phyloP scores from a whole-genome alignment of 306 rosid genomes.

The Dryas alaskensis region DNA sequence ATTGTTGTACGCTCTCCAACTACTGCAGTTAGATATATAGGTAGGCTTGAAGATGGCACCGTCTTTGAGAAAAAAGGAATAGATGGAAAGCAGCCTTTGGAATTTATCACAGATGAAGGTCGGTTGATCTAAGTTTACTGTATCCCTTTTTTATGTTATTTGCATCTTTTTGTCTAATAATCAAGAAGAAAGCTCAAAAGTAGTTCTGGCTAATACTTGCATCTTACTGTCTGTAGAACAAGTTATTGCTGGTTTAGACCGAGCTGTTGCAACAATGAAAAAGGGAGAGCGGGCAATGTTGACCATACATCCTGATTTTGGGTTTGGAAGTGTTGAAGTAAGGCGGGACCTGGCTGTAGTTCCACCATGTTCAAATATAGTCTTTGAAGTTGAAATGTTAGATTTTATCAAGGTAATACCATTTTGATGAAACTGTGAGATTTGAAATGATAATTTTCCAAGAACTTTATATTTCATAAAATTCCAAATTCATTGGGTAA shows the following conservation, averaged over 20 bases:
- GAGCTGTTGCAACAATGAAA: slow-evolving; percentile 64
- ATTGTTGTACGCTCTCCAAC: neutral
- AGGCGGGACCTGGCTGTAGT: slow-evolving; percentile 44
- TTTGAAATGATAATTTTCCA: neutral
- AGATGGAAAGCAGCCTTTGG: slow-evolving; percentile 48
- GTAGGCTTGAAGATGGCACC: slow-evolving; percentile 61
- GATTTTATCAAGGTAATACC: slow-evolving; percentile 50
- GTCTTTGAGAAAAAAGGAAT: slow-evolving; percentile 64
- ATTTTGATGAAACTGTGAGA: neutral
- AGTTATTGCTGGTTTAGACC: slow-evolving; percentile 64
- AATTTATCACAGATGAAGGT: slow-evolving; percentile 71
- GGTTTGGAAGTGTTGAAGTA: slow-evolving; percentile 58
- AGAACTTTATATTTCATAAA: neutral
- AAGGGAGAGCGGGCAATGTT: slow-evolving; percentile 61
- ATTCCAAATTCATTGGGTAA: neutral
- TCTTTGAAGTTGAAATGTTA: slow-evolving; percentile 57
- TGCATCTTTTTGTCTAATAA: slow-evolving; percentile 4
- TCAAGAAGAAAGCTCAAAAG: slow-evolving; percentile 16
- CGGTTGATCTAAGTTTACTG: slow-evolving; percentile 16
- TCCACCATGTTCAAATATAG: slow-evolving; percentile 46
- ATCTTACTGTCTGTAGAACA: slow-evolving; percentile 44
- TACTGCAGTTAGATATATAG: slow-evolving; percentile 51
- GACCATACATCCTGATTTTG: slow-evolving; percentile 63
- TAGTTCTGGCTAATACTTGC: slow-evolving; percentile 15
- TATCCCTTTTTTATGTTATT: neutral